Conservation (phyloP, 805 yeast genomes). For the Groenewaldozyma salmanticensis region DNA sequence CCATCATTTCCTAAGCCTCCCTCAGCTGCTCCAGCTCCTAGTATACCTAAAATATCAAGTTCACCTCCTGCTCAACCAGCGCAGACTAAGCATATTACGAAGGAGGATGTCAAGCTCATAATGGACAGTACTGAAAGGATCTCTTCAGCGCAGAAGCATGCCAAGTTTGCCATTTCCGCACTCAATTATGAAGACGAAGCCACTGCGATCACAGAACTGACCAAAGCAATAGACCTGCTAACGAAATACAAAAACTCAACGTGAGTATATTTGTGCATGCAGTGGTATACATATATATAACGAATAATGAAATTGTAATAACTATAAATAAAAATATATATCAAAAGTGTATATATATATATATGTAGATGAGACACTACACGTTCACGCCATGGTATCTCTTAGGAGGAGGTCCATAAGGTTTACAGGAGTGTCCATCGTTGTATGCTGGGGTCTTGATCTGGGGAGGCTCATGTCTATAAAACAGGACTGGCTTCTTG, state of each 20-base stretch:
- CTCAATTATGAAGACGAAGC: constrained; percentile 55
- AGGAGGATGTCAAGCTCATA: constrained; percentile 20
- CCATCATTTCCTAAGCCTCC: constrained; percentile 9
- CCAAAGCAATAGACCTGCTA: constrained; percentile 36
- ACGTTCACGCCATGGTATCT: constrained; percentile 14
- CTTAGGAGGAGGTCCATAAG: constrained; percentile 17
- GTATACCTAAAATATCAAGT: no score
- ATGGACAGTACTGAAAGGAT: constrained; percentile 30
- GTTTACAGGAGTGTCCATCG: constrained; percentile 15
- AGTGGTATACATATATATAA: not conserved
- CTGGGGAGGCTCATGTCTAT: not conserved
- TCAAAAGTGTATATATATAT: no score
- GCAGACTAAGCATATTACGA: constrained; percentile 11
- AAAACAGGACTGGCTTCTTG: not conserved
- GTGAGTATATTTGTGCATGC: no score
- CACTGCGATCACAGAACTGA: constrained; percentile 53
- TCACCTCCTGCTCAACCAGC: constrained; percentile 9
- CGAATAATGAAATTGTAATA: no score
- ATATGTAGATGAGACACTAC: not conserved
- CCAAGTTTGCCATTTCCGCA: constrained; percentile 66
- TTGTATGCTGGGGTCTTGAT: constrained; percentile 5
- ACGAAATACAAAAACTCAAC: no score
- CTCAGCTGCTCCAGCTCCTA: constrained; percentile 8
- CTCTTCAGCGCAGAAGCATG: constrained; percentile 46
- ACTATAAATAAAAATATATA: not conserved